Conservation (phyloP, 2,329 filamentous ascomycete genomes). For the Trichoderma sp. region DNA sequence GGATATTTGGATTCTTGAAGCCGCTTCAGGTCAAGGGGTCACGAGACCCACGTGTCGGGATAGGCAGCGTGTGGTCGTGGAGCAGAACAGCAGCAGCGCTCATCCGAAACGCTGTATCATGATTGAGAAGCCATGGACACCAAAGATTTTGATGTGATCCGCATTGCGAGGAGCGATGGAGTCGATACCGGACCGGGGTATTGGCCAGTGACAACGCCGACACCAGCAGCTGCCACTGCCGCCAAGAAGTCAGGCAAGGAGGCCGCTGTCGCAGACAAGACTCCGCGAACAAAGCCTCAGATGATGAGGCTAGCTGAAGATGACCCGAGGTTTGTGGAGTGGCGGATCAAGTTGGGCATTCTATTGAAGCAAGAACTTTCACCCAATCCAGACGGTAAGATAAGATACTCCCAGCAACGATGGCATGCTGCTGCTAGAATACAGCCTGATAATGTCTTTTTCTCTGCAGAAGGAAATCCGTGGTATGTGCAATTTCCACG, state of each 20-base stretch:
- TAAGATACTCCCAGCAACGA: slow-evolving; percentile 27
- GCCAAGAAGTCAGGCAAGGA: slow-evolving; percentile 43
- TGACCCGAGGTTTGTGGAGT: slow-evolving; percentile 47
- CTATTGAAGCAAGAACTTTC: slow-evolving; percentile 48
- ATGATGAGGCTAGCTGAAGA: slow-evolving; percentile 47
- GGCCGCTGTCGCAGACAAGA: slow-evolving; percentile 34
- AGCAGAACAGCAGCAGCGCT: not conserved
- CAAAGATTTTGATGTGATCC: slow-evolving; percentile 45
- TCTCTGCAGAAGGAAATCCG: slow-evolving; percentile 41
- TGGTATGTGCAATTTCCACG: slow-evolving; percentile 49
- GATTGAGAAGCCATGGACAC: slow-evolving; percentile 31
- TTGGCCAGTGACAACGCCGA: slow-evolving; percentile 40
- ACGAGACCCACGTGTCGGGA: slow-evolving; percentile 2
- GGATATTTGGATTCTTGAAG: not conserved
- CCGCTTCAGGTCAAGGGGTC: not conserved
- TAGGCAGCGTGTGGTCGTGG: not conserved
- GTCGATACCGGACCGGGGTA: slow-evolving; percentile 47
- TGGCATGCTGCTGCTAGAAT: slow-evolving; percentile 21
- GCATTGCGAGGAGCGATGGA: slow-evolving; percentile 49
- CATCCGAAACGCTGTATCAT: not conserved
- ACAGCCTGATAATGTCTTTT: not conserved
- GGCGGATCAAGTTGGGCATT: slow-evolving; percentile 48
- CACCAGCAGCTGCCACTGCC: slow-evolving; percentile 22
- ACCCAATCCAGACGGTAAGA: slow-evolving; percentile 43
- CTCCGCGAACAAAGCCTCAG: slow-evolving; percentile 43